Evolutionary conservation across 2,329 filamentous ascomycete species (phyloP), one percentile per base, ranked within the genome.

Genomic region (Aspergillus pseudonomiae): DNA sequence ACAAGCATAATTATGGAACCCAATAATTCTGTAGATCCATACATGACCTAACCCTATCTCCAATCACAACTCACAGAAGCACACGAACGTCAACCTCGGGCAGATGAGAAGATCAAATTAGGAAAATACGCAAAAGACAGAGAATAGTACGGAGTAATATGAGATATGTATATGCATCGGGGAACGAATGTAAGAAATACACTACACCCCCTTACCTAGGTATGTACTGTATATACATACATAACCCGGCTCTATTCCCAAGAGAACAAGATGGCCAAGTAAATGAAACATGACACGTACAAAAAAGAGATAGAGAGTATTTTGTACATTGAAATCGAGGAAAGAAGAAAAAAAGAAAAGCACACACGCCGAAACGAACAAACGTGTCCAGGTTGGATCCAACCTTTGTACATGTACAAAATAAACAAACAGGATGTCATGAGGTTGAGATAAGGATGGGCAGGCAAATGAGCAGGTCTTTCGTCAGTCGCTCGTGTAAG

Each of bases 401-500:
- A 19, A 41, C 39, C 39, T 41, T 41, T 10, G 48, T 52, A 52
- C 48, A 52, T 34, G 28, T 52, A 52, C 48, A 52, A 52, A 32
- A 32, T 21, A 32, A 32, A 32, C 48, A 52, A 52, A 11, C 46
- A 30, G 9, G 48, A 32, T 32, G 48, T 52, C 48, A 32, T 52
- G 26, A 52, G 53, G 56, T 43, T 36, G 52, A 28, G 21, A 60
- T 34, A 16, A 53, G 53, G 28, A 62, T 50, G 26, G 28, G 36
- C 12, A 24, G 21, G 12, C n/a, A 12, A 54, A 52, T 32, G 48
- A 52, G 28, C 26, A 52, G n/a, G 46, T n/a, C 30, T 26, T 50
- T 26, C 7, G 16, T 41, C 9, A 32, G 48, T 59, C 57, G 57
- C 57, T 43, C 34, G 43, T 41, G 39, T 24, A 53, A 39, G 32